These are phyloP conservation scores for Ehretia macrophylla DNA, from an alignment of 257 asterid genomes.

Conservation along the genomic window DNA sequence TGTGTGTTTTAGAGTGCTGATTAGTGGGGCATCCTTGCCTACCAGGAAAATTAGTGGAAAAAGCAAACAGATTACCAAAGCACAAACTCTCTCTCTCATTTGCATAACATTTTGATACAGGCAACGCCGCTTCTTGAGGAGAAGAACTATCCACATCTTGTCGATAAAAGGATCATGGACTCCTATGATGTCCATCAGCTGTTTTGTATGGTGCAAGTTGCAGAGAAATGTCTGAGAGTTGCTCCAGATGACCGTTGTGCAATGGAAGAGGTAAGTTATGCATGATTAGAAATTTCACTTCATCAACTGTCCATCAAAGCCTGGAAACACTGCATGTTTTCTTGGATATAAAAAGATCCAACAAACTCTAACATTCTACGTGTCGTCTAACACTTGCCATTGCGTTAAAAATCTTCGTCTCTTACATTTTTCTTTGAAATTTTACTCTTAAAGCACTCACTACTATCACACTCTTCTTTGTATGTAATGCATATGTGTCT, in stretches of 20 bases:
- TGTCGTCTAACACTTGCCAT: no score
- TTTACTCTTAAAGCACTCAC: no score
- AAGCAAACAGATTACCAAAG: no score
- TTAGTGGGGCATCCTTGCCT: no score
- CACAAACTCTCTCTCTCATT: not conserved
- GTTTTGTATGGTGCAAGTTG: slow-evolving; percentile 63
- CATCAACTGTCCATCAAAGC: no score
- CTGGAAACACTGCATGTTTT: no score
- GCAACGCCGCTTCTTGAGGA: slow-evolving; percentile 61
- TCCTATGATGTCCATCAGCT: slow-evolving; percentile 68
- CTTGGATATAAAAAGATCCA: not conserved
- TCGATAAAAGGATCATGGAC: slow-evolving; percentile 55
- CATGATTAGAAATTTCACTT: not conserved
- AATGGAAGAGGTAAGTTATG: slow-evolving; percentile 56
- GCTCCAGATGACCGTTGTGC: slow-evolving; percentile 54
- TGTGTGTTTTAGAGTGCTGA: no score
- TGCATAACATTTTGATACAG: slow-evolving; percentile 26
- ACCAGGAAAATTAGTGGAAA: not conserved
- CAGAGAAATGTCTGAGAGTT: slow-evolving; percentile 51
- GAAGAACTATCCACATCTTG: slow-evolving; percentile 60
- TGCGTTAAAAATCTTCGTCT: no score
- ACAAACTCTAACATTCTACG: not conserved
- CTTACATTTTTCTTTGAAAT: no score
- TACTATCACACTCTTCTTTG: no score
- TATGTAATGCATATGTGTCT: no score